These are phyloP conservation scores for Hypoxylon sp. DNA, from an alignment of 2,329 filamentous ascomycete species.

Conservation along the genomic window DNA sequence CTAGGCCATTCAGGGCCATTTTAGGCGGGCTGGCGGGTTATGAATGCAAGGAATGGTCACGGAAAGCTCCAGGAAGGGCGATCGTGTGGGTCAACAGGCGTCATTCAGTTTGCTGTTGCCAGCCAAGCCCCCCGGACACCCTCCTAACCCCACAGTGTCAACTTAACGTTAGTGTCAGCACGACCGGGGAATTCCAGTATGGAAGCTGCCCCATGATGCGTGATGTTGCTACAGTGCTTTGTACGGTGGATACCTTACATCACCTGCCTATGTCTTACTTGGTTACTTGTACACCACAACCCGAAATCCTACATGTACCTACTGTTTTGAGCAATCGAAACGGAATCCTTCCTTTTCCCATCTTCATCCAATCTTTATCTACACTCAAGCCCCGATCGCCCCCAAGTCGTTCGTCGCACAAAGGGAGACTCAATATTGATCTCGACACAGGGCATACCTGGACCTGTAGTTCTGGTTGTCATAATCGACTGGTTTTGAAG, in stretches of 20 bases:
- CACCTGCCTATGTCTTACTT: constrained; percentile 24
- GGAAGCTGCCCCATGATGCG: constrained; percentile 2
- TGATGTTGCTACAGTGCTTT: constrained; percentile 21
- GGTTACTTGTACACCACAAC: constrained; percentile 9
- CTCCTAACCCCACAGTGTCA: constrained; percentile 32
- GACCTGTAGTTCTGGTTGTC: constrained; percentile 5
- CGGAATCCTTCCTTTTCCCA: constrained; percentile 7
- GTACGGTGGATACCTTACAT: constrained; percentile 18
- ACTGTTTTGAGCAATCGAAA: constrained; percentile 16
- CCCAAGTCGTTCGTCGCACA: constrained; percentile 10
- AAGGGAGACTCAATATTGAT: constrained; percentile 6
- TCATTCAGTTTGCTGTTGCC: constrained; percentile 27
- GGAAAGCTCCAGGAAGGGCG: constrained; percentile 15
- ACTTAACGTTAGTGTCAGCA: neutral
- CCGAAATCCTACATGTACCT: constrained; percentile 14
- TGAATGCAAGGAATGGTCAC: constrained; percentile 8
- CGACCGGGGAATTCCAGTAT: constrained; percentile 15
- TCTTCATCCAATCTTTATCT: constrained; percentile 16
- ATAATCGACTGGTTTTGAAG: constrained; percentile 10
- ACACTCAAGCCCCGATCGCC: constrained; percentile 6
- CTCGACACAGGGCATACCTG: neutral
- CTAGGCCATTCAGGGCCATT: constrained; percentile 7
- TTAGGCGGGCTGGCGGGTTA: neutral
- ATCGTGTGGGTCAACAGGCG: constrained; percentile 30
- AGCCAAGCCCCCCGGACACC: neutral